phyloP scores from a whole-genome alignment of 1,284 basidiomycete genomes.

The Boletus mariae region DNA sequence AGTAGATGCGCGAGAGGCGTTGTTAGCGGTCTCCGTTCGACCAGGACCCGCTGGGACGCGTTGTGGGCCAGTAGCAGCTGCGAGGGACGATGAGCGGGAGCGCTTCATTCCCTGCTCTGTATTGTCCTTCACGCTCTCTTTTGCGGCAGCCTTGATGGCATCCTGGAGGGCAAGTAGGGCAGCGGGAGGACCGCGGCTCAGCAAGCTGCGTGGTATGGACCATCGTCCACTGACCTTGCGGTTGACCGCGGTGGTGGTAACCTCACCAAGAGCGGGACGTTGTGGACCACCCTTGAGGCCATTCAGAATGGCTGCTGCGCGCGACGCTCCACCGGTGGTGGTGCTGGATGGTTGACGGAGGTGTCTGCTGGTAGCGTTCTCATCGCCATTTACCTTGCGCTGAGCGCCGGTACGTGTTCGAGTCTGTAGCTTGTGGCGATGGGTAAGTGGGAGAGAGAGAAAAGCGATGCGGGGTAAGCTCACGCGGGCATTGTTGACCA shows the following conservation, averaged over 20 bases:
- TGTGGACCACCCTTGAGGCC: constrained; percentile 44
- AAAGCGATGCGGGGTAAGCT: constrained; percentile 18
- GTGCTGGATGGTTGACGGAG: constrained; percentile 54
- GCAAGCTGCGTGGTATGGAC: constrained; percentile 3
- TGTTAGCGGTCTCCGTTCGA: constrained; percentile 41
- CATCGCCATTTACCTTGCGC: constrained; percentile 64
- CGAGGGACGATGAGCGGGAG: constrained; percentile 56
- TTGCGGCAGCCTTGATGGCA: constrained; percentile 25
- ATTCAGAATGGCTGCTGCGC: constrained; percentile 49
- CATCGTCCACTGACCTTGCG: constrained; percentile 53
- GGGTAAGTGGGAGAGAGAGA: background rate
- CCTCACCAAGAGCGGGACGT: constrained; percentile 67
- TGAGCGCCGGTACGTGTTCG: constrained; percentile 42
- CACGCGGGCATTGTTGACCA: constrained; percentile 60
- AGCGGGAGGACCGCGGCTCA: constrained; percentile 15
- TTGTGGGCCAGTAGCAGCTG: constrained; percentile 53
- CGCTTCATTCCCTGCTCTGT: constrained; percentile 58
- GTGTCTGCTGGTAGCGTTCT: constrained; percentile 68
- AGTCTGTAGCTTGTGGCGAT: constrained; percentile 29
- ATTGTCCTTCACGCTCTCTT: constrained; percentile 47
- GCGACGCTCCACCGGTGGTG: constrained; percentile 42
- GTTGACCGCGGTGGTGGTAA: constrained; percentile 67
- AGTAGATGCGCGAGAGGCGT: constrained; percentile 37
- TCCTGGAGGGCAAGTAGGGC: constrained; percentile 20
- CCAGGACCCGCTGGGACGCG: constrained; percentile 64